Base-by-base conservation (phyloP, 148 eudicot genomes). In the Chenopodium quinoa region DNA sequence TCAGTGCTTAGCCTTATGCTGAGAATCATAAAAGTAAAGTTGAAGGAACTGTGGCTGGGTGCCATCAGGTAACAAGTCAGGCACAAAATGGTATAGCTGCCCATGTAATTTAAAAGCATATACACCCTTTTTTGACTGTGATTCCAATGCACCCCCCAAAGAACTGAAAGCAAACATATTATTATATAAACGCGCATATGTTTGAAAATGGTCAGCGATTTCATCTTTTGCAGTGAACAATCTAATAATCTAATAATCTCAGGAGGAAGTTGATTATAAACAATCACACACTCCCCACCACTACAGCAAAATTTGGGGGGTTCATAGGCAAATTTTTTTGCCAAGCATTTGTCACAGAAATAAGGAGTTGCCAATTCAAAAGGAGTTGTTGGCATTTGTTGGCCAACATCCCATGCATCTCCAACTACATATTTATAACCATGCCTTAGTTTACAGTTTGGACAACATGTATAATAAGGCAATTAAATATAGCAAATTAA, bases 101-200 rank as follows among this genome's bases (percentile, higher is more conserved):
- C 75, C 74, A 29, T 65, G 83, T 19, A 68, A 9, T n/a, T 50
- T 48, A 56, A 81, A 81, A 0, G 50, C 67, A 22, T 75, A 81
- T 0, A 81, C 50, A 4, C 79, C 83, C 4, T 11, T 75, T 66
- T 0, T 31, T 0, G 0, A n/a, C 0, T 22, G 1, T 20, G 27
- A 9, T 2, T 75, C 19, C 7, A 25, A 46, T 0, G 7, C 25
- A 0, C 83, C 75, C 37, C 37, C 54, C 73, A 81, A 10, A 4
- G 66, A 75, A 19, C 64, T 74, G 31, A 81, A 81, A 14, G 79
- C 63, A 66, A 75, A 75, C 0, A 81, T 12, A 23, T 75, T 75
- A 34, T 81, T 75, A 34, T 81, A 81, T 1, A 81, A 4, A 4
- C 79, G 32, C 1, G 9, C 3, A 67, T 40, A 75, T 22, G 14